A percentile compares a stretch with the other conserved stretches of the same genome.
Evolutionary conservation across 441 rosid species (phyloP).

Genomic region (Bocquillonia castaneifolia): DNA sequence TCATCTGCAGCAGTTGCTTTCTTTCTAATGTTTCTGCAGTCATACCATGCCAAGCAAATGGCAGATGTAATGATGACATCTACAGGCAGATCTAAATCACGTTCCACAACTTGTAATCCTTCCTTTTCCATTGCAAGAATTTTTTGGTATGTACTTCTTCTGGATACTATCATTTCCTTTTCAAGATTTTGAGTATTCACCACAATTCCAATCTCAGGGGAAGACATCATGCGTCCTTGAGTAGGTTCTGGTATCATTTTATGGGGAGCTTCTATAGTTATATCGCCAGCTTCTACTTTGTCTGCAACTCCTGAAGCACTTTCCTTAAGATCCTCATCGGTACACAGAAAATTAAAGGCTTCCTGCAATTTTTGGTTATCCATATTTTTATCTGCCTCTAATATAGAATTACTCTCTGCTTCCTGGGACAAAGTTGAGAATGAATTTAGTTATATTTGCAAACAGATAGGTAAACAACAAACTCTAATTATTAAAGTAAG

Average conservation of each 20-base stretch:
- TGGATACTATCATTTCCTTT: conserved; percentile 76
- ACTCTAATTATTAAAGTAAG: background rate
- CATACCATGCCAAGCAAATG: conserved; percentile 82
- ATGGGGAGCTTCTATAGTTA: conserved; percentile 32
- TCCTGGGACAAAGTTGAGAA: conserved; percentile 33
- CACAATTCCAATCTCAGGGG: conserved; percentile 46
- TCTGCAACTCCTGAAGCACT: conserved; percentile 37
- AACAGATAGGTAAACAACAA: conserved; percentile 11
- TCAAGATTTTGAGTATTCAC: conserved; percentile 74
- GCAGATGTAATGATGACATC: conserved; percentile 69
- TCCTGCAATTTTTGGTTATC: conserved; percentile 37
- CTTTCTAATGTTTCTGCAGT: conserved; percentile 50
- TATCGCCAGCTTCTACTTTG: conserved; percentile 32
- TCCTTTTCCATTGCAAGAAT: conserved; percentile 80
- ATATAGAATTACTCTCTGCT: conserved; percentile 28
- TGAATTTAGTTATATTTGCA: conserved; percentile 16
- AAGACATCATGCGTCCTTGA: conserved; percentile 31
- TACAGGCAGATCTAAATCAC: conserved; percentile 77
- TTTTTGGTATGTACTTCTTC: conserved; percentile 79
- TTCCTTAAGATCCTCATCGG: conserved; percentile 28
- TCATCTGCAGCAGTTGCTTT: conserved; percentile 51
- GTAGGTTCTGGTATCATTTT: conserved; percentile 34
- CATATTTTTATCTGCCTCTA: conserved; percentile 25
- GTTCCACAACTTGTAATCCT: conserved; percentile 85
- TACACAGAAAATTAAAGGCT: conserved; percentile 39